These are phyloP conservation scores for Spizellomyces sp. DNA, from an alignment of 192 early-diverging fungal species.

Conservation along the genomic window DNA sequence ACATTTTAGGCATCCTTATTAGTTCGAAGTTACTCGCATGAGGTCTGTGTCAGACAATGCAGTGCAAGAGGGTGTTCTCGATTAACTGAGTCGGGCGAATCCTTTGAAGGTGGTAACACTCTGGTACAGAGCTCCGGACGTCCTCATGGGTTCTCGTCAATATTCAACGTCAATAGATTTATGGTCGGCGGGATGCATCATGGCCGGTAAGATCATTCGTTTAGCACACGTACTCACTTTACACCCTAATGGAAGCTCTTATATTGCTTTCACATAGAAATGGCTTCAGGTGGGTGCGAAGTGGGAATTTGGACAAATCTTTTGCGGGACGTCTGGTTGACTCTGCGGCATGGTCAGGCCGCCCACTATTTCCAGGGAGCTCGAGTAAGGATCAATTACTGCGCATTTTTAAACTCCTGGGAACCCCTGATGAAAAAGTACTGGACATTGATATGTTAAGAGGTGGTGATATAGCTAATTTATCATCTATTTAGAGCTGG, in stretches of 20 bases:
- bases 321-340: not conserved
- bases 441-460: not conserved
- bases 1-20: too few relatives aligned
- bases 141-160: constrained; percentile 89
- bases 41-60: constrained; percentile 33
- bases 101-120: constrained; percentile 87
- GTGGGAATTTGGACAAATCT: too few relatives aligned
- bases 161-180: constrained; percentile 97
- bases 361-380: constrained; percentile 89
- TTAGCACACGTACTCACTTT: not conserved
- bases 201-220: constrained; percentile 42
- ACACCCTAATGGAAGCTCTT: too few relatives aligned
- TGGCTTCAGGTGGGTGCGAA: constrained; percentile 29
- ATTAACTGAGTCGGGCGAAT: not conserved
- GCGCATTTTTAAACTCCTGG: constrained; percentile 86
- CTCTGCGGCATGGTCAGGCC: constrained; percentile 47
- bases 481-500: constrained; percentile 56
- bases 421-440: constrained; percentile 73
- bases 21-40: constrained; percentile 76
- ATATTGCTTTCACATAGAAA: constrained; percentile 15
- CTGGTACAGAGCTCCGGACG: constrained; percentile 97
- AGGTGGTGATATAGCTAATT: not conserved
- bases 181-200: constrained; percentile 98
- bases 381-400: constrained; percentile 86
- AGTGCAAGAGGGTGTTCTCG: not conserved